Conservation (phyloP, 1,284 basidiomycete species). For the Sporisorium iseilematis-ciliati region DNA sequence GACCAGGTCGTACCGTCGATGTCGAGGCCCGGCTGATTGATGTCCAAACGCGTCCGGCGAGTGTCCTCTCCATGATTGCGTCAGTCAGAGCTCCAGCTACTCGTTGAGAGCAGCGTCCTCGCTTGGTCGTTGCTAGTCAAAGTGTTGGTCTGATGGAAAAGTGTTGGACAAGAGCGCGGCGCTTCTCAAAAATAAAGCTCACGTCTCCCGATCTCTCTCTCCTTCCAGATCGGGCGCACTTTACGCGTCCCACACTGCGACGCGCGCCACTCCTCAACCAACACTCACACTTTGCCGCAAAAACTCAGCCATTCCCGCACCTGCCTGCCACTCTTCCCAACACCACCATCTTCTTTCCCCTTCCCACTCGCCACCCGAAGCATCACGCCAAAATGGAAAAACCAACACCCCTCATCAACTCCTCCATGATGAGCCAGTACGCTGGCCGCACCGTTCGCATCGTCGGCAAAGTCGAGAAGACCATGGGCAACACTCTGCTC, state of each 20-base stretch:
- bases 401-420: slow-evolving; percentile 65
- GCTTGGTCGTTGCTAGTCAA: background rate
- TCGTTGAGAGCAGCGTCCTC: background rate
- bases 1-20: slow-evolving; percentile 10
- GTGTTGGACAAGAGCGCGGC: background rate
- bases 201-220: background rate
- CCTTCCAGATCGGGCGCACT: background rate
- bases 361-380: background rate
- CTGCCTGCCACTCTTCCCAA: background rate
- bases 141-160: background rate
- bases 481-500: slow-evolving; percentile 56
- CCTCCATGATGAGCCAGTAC: slow-evolving; percentile 52
- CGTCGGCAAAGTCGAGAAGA: slow-evolving; percentile 63
- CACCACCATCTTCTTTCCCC: background rate
- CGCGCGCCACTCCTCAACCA: slow-evolving; percentile 10
- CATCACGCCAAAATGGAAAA: slow-evolving; percentile 55
- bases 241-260: slow-evolving; percentile 9
- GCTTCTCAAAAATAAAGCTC: background rate
- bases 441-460: slow-evolving; percentile 58
- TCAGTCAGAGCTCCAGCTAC: background rate
- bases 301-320: slow-evolving; percentile 8
- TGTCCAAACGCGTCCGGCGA: background rate
- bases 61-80: background rate
- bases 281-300: slow-evolving; percentile 14
- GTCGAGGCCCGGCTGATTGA: background rate